Conservation (phyloP, 495 filamentous ascomycete genomes). For the Aspergillus diversus region DNA sequence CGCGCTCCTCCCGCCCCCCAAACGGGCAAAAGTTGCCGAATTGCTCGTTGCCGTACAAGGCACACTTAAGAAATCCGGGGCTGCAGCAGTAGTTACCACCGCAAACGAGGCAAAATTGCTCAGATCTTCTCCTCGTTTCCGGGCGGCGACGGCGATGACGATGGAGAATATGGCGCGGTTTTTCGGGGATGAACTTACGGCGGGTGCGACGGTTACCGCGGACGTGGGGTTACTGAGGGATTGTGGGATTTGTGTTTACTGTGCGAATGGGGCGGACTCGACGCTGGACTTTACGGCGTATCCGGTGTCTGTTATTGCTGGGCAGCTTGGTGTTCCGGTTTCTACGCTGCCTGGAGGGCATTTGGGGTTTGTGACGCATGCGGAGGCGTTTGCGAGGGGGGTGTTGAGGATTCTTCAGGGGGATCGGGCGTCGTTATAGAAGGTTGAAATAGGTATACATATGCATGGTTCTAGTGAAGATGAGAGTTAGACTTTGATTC, state of each 20-base stretch:
- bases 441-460: too few species aligned
- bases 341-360: not conserved
- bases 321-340: not conserved
- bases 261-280: not conserved
- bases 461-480: too few species aligned
- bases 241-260: not conserved
- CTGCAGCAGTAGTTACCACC: not conserved
- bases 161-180: slow-evolving; percentile 2
- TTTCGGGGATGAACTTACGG: not conserved
- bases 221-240: not conserved
- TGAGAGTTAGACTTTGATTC: too few species aligned
- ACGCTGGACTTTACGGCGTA: not conserved
- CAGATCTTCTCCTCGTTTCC: not conserved
- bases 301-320: not conserved
- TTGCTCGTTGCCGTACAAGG: not conserved
- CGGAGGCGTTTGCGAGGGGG: not conserved
- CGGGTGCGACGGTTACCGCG: not conserved
- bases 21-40: not conserved
- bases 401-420: not conserved
- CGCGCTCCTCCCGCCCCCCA: not conserved
- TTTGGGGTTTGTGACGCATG: slow-evolving; percentile 3
- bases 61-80: not conserved
- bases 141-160: not conserved
- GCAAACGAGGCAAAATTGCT: not conserved
- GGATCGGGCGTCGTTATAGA: not conserved